Percentiles rank a stretch among this genome's conserved stretches.
phyloP scores from a whole-genome alignment of 1,284 basidiomycete species.

The Marasmius tenuissimus region DNA sequence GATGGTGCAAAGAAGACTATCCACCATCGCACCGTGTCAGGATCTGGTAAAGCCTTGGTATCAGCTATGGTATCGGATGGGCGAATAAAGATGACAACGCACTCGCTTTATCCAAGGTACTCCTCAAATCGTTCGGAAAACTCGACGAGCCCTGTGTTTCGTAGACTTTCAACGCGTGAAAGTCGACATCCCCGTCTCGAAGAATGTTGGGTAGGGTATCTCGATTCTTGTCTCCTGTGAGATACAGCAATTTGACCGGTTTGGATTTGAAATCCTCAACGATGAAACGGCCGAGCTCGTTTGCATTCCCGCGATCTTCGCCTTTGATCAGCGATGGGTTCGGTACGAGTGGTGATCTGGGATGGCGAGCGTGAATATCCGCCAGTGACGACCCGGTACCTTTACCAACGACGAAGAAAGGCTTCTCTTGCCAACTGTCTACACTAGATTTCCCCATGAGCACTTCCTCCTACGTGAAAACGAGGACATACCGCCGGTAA shows the following conservation, averaged over 20 bases:
- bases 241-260: conserved; percentile 53
- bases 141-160: conserved; percentile 54
- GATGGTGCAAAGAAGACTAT: conserved; percentile 78
- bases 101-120: conserved; percentile 24
- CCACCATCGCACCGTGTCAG: conserved; percentile 51
- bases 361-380: conserved; percentile 33
- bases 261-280: conserved; percentile 36
- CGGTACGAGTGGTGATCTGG: conserved; percentile 32
- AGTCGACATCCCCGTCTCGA: conserved; percentile 38
- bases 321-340: conserved; percentile 44
- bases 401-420: conserved; percentile 77
- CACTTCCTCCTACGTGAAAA: not conserved
- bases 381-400: conserved; percentile 52
- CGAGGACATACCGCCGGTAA: not conserved
- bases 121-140: conserved; percentile 47
- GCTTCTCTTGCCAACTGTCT: conserved; percentile 49
- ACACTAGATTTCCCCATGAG: not conserved
- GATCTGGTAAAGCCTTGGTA: not conserved
- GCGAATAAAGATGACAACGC: not conserved
- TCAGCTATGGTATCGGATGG: not conserved
- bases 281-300: conserved; percentile 67
- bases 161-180: conserved; percentile 64
- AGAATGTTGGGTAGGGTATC: conserved; percentile 64
- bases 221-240: conserved; percentile 81
- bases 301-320: conserved; percentile 61